Conservation (phyloP, 805 yeast genomes). For the Nakazawaea peltata region DNA sequence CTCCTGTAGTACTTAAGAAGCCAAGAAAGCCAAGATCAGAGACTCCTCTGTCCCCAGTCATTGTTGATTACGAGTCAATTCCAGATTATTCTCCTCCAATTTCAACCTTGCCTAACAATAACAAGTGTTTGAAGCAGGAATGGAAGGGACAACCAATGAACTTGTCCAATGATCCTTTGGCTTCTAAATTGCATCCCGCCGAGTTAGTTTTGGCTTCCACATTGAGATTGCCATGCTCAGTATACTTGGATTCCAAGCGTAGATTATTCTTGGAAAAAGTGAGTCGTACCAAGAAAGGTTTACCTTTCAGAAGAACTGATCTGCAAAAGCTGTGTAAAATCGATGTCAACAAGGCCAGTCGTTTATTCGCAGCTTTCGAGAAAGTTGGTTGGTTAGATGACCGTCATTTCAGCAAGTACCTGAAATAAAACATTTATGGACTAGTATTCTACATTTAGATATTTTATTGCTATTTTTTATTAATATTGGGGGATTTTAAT, state of each 20-base stretch:
- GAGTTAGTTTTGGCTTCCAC: constrained; percentile 81
- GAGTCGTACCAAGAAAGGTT: constrained; percentile 54
- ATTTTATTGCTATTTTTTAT: not conserved
- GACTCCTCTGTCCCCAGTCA: constrained; percentile 38
- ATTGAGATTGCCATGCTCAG: constrained; percentile 80
- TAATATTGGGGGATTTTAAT: not conserved
- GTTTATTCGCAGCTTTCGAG: constrained; percentile 85
- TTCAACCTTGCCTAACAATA: constrained; percentile 56
- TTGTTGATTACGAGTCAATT: constrained; percentile 56
- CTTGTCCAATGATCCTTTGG: constrained; percentile 67
- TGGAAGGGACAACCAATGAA: constrained; percentile 99
- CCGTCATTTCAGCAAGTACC: constrained; percentile 45
- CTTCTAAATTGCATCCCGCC: constrained; percentile 77
- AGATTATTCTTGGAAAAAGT: constrained; percentile 88
- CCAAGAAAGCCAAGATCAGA: constrained; percentile 31
- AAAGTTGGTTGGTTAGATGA: constrained; percentile 90
- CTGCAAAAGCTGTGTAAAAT: constrained; percentile 97
- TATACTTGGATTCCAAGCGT: constrained; percentile 73
- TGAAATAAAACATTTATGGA: constrained; percentile 13
- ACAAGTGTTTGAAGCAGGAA: constrained; percentile 75
- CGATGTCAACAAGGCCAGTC: constrained; percentile 92
- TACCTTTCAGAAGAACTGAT: constrained; percentile 91
- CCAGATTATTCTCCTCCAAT: constrained; percentile 81
- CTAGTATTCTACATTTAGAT: not conserved
- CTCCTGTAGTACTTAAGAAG: constrained; percentile 25